Conservation (phyloP, 2,329 filamentous ascomycete species). For the Exophiala bonariae region DNA sequence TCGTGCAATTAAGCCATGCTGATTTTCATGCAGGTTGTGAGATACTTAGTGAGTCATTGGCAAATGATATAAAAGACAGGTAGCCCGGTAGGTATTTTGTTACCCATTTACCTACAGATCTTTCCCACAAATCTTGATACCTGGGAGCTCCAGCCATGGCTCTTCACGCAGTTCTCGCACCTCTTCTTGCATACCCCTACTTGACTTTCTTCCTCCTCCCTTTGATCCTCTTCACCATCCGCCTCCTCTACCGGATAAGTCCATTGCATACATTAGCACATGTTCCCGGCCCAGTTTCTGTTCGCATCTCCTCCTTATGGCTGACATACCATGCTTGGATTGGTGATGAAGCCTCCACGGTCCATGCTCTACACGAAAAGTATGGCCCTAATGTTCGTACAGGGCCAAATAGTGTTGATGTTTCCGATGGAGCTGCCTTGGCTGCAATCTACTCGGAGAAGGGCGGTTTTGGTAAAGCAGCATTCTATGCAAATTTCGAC, state of each 20-base stretch:
- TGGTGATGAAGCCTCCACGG: constrained; percentile 34
- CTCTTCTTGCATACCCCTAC: constrained; percentile 11
- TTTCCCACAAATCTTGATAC: too few species aligned
- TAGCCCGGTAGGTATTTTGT: too few species aligned
- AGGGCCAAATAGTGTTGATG: constrained; percentile 41
- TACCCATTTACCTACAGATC: too few species aligned
- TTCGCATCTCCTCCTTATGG: constrained; percentile 35
- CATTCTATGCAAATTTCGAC: constrained; percentile 57
- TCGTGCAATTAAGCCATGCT: too few species aligned
- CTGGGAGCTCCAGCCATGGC: constrained; percentile 14
- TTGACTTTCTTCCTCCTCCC: constrained; percentile 15
- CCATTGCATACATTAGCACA: constrained; percentile 39
- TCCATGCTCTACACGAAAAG: constrained; percentile 33
- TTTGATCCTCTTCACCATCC: constrained; percentile 13
- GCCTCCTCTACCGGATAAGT: constrained; percentile 35
- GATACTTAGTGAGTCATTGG: too few species aligned
- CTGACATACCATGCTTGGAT: constrained; percentile 35
- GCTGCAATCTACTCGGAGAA: constrained; percentile 52
- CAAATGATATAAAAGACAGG: neutral
- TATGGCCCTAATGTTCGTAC: constrained; percentile 40
- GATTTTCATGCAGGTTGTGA: too few species aligned
- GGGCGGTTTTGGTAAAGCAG: constrained; percentile 56
- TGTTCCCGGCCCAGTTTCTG: constrained; percentile 40
- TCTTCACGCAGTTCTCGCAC: constrained; percentile 7
- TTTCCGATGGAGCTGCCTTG: constrained; percentile 47